These are phyloP conservation scores for Trebouxia sp. DNA, from an alignment of 139 green algal species.

Conservation along the genomic window DNA sequence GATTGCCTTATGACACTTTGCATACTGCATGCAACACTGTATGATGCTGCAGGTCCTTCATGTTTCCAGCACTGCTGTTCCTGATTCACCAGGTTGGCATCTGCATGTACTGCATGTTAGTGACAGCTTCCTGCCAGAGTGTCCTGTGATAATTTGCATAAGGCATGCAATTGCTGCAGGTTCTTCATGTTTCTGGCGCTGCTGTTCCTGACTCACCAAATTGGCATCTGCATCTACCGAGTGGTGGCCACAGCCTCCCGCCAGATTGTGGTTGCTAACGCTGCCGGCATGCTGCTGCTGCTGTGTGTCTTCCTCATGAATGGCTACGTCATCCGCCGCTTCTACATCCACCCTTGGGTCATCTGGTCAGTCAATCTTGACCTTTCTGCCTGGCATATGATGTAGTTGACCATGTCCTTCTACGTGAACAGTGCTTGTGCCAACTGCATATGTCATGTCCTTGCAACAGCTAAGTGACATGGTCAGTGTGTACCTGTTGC, in stretches of 20 bases:
- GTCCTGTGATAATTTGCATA: too few relatives aligned
- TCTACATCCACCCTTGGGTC: slow-evolving; percentile 22
- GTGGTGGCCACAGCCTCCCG: not conserved
- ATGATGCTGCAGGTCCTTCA: slow-evolving; percentile 40
- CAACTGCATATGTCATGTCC: not conserved
- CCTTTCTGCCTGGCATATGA: too few relatives aligned
- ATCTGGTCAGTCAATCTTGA: slow-evolving; percentile 16
- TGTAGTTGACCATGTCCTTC: too few relatives aligned
- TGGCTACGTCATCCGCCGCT: slow-evolving; percentile 31
- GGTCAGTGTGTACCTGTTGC: too few relatives aligned
- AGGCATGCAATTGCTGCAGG: slow-evolving; percentile 11
- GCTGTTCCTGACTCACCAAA: slow-evolving; percentile 38
- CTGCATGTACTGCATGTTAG: not conserved
- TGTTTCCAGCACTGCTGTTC: slow-evolving; percentile 43
- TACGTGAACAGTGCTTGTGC: not conserved
- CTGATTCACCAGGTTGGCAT: slow-evolving; percentile 21
- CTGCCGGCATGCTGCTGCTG: slow-evolving; percentile 21
- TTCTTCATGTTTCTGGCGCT: slow-evolving; percentile 56
- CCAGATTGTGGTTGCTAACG: slow-evolving; percentile 27
- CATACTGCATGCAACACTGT: not conserved
- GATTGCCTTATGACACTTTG: too few relatives aligned
- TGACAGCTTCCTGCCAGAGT: too few relatives aligned
- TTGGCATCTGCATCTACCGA: slow-evolving; percentile 17
- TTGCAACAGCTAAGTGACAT: too few relatives aligned
- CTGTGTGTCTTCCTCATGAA: slow-evolving; percentile 30